Evolutionary conservation across 139 green algal species (phyloP).

Genomic region (Edaphochlamys debaryana): DNA sequence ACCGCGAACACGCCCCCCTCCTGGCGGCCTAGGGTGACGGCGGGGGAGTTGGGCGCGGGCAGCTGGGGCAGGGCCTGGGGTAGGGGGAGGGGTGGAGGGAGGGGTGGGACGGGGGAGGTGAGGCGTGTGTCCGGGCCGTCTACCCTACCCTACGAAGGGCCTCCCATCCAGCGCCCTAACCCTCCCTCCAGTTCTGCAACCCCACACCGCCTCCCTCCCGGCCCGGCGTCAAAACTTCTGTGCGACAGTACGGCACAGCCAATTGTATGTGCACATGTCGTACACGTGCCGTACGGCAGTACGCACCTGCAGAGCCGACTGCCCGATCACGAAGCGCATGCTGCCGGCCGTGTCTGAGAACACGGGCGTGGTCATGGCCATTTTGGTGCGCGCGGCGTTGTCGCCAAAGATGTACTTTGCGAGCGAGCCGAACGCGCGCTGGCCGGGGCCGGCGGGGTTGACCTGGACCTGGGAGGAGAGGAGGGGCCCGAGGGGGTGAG

Average conservation of each 20-base stretch:
- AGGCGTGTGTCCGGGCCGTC: not conserved
- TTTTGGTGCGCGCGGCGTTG: conserved; percentile 63
- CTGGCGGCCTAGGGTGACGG: conserved; percentile 23
- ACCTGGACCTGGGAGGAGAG: conserved; percentile 25
- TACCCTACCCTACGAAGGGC: too few relatives aligned
- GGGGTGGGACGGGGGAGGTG: not conserved
- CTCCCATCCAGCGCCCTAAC: too few relatives aligned
- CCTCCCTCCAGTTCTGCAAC: too few relatives aligned
- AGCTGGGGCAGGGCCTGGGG: conserved; percentile 1
- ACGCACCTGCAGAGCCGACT: conserved; percentile 39
- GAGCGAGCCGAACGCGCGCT: conserved; percentile 55
- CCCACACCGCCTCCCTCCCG: too few relatives aligned
- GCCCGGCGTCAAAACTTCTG: too few relatives aligned
- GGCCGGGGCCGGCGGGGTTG: conserved; percentile 38
- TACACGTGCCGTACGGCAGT: too few relatives aligned
- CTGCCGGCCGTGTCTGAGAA: conserved; percentile 49
- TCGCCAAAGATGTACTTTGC: conserved; percentile 89
- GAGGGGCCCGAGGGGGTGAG: too few relatives aligned
- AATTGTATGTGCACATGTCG: too few relatives aligned
- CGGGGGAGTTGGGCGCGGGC: conserved; percentile 18
- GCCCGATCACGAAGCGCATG: conserved; percentile 68
- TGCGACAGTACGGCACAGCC: too few relatives aligned
- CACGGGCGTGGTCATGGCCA: conserved; percentile 74
- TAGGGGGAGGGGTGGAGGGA: not conserved
- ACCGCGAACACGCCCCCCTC: conserved; percentile 51